Evolutionary conservation across 208 protist genomes (phyloP).

Genomic region (Spongospora subterranea): DNA sequence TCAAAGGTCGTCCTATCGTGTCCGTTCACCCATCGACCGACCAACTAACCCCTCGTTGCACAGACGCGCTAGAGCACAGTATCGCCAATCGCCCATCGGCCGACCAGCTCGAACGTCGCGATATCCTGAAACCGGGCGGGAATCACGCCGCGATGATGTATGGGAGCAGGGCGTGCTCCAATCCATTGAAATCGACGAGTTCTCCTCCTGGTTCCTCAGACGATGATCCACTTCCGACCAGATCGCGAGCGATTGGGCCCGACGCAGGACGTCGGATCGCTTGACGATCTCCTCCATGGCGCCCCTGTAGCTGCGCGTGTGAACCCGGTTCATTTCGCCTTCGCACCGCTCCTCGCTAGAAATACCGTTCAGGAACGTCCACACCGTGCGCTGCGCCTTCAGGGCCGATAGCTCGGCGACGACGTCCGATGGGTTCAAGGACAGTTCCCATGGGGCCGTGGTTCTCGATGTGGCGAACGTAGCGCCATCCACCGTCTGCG

Average conservation of each 20-base stretch:
- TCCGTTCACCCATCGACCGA: too few species aligned
- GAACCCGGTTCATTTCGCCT: not conserved
- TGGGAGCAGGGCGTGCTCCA: not conserved
- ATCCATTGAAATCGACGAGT: not conserved
- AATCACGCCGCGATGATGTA: not conserved
- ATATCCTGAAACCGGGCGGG: constrained; percentile 51
- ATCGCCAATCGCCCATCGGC: not conserved
- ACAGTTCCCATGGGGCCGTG: not conserved
- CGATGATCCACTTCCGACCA: constrained; percentile 46
- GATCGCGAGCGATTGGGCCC: not conserved
- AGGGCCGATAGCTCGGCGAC: constrained; percentile 32
- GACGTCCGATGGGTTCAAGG: not conserved
- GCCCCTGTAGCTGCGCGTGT: not conserved
- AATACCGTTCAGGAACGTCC: not conserved
- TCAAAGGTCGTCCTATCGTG: not conserved
- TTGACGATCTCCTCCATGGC: not conserved
- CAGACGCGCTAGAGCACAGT: constrained; percentile 4
- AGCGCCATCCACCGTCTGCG: too few species aligned
- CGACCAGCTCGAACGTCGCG: constrained; percentile 21
- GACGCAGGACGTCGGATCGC: not conserved
- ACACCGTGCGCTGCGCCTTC: constrained; percentile 2
- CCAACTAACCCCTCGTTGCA: not conserved
- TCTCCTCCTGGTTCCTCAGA: not conserved
- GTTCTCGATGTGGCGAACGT: not conserved
- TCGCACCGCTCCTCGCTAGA: not conserved